Evolutionary conservation across 108 stramenopile genomes (phyloP).

Genomic region (Aureococcus anophagefferens): DNA sequence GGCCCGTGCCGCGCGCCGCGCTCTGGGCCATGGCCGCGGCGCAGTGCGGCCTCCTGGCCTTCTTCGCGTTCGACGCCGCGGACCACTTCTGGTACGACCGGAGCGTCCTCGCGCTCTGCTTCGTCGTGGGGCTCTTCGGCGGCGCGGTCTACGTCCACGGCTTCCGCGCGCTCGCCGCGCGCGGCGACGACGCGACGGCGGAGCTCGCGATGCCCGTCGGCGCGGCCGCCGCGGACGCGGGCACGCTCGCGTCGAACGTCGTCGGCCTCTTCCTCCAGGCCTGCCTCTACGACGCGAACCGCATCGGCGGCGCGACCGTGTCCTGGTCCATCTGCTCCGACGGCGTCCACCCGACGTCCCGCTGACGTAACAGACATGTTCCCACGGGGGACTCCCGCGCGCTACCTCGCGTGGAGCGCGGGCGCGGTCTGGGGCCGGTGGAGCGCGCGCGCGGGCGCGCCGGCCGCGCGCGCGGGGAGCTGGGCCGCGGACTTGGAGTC

Average conservation of each 20-base stretch:
- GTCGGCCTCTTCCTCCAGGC: conserved; percentile 58
- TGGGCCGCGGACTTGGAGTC: no score
- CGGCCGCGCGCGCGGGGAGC: no score
- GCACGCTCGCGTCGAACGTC: conserved; percentile 55
- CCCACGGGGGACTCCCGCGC: no score
- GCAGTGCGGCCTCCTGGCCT: conserved; percentile 49
- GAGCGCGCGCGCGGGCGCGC: no score
- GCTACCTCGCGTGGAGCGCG: no score
- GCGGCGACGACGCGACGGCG: neutral
- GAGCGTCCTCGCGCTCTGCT: conserved; percentile 30
- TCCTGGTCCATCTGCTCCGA: no score
- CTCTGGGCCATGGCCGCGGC: conserved; percentile 62
- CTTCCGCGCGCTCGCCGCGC: conserved; percentile 7
- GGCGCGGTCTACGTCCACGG: conserved; percentile 69
- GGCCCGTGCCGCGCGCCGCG: conserved; percentile 20
- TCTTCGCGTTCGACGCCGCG: conserved; percentile 45
- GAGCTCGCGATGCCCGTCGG: conserved; percentile 62
- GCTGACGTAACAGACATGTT: no score
- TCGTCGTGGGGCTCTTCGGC: conserved; percentile 60
- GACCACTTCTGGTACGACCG: conserved; percentile 22
- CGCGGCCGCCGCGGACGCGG: conserved; percentile 56
- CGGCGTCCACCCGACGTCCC: no score
- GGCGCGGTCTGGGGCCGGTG: no score
- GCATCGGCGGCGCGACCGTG: conserved; percentile 45
- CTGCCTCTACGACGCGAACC: conserved; percentile 55